phyloP scores from a whole-genome alignment of 768 basidiomycete genomes.

The Rhizopogon vulgaris region DNA sequence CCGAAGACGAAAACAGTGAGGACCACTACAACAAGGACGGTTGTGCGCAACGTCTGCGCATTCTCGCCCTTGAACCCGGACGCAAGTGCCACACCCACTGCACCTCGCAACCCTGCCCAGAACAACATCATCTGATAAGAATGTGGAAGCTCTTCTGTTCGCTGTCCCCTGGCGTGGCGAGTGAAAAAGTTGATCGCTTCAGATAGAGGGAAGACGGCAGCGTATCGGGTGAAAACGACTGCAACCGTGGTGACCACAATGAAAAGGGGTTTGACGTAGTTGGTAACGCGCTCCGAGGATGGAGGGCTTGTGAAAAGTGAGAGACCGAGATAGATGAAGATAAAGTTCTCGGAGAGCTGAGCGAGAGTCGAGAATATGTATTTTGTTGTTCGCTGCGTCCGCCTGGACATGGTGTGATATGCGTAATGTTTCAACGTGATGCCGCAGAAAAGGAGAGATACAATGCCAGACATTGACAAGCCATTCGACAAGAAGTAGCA shows the following conservation, averaged over 20 bases:
- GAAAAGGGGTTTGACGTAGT: slow-evolving; percentile 92
- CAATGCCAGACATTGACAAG: slow-evolving; percentile 90
- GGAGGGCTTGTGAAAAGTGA: slow-evolving; percentile 91
- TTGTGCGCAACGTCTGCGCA: slow-evolving; percentile 84
- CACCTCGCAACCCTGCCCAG: slow-evolving; percentile 96
- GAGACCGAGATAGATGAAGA: slow-evolving; percentile 97
- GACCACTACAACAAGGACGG: slow-evolving; percentile 93
- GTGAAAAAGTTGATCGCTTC: slow-evolving; percentile 94
- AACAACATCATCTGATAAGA: slow-evolving; percentile 99
- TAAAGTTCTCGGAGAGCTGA: slow-evolving; percentile 96
- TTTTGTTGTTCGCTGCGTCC: slow-evolving; percentile 90
- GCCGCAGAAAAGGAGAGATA: slow-evolving; percentile 95
- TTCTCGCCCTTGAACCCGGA: slow-evolving; percentile 94
- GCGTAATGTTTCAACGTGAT: slow-evolving; percentile 99
- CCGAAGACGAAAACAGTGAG: slow-evolving; percentile 93
- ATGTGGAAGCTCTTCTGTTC: slow-evolving; percentile 88
- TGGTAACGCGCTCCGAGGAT: slow-evolving; percentile 66
- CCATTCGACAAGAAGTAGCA: slow-evolving; percentile 99
- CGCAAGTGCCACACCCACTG: slow-evolving; percentile 95
- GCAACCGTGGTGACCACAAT: slow-evolving; percentile 88
- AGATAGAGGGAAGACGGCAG: slow-evolving; percentile 91
- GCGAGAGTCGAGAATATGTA: slow-evolving; percentile 95
- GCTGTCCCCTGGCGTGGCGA: slow-evolving; percentile 75
- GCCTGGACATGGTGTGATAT: slow-evolving; percentile 98
- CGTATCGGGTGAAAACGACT: slow-evolving; percentile 92